Base-by-base conservation (phyloP, 73 alveolate genomes). In the Loxodes magnus region DNA sequence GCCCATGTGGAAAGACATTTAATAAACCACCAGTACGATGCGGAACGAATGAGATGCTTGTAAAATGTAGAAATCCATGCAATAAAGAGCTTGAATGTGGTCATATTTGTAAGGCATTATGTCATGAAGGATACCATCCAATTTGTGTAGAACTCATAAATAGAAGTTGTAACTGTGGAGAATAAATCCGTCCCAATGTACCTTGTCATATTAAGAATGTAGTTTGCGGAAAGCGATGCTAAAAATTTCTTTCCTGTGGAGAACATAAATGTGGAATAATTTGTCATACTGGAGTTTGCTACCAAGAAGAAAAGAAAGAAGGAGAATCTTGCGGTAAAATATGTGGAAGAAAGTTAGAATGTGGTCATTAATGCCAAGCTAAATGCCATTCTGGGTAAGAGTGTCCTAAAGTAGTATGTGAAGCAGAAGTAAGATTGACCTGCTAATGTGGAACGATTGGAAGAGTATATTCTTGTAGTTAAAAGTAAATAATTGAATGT, bases 11-110 rank as follows among this genome's bases (percentile, higher is more conserved):
- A 15, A 29, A 52, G 27, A 63, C 84, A 0, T 57, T 37, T 29
- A 74, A 65, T 34, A 79, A 78, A n/a, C 93, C 97, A 3, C 97
- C 97, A 16, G 71, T 62, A 22, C 33, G 70, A 27, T 87, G 97
- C 49, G 95, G 90, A n/a, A 59, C 75, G 52, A 56, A 52, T 26
- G 52, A 69, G 14, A 12, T 12, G 43, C 38, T 38, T 42, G 72
- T 53, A 12, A 35, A 59, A 27, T 76, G 90, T 24, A 75, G 75
- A 9, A 9, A 39, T 7, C 19, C 17, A 4, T 76, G 90, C 35
- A 50, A 35, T 10, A 24, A 21, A 21, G 31, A 17, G 4, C 66
- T 76, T 12, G 72, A 74, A 6, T 73, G 87, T 46, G 90, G 84
- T 16, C 90, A 76, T 37, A 61, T 3, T n/a, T 76, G 90, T 66